These are phyloP conservation scores for Fusarium buharicum DNA, from an alignment of 2,329 filamentous ascomycete species.

Conservation along the genomic window DNA sequence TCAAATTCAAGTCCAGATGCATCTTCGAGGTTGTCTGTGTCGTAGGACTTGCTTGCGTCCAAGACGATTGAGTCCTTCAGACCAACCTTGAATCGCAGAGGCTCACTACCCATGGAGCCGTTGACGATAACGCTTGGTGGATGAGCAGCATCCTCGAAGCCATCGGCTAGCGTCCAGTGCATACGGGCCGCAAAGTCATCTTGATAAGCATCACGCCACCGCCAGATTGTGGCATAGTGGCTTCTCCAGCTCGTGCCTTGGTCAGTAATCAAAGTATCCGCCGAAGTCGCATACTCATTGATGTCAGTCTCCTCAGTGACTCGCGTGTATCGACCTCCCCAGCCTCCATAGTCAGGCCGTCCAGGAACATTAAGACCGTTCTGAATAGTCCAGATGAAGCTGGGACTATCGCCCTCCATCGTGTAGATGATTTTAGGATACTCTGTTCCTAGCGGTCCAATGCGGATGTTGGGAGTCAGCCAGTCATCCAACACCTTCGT, in stretches of 20 bases:
- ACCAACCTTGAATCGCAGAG: not conserved
- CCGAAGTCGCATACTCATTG: constrained; percentile 14
- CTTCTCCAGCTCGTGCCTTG: constrained; percentile 3
- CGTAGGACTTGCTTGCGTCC: constrained; percentile 2
- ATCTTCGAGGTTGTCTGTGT: not conserved
- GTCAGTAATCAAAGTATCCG: not conserved
- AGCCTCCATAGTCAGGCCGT: constrained; percentile 8
- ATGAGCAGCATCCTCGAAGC: not conserved
- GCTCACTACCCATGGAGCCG: not conserved
- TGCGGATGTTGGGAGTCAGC: constrained; percentile 14
- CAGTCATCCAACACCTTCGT: constrained; percentile 4
- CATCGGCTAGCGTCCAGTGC: constrained; percentile 8
- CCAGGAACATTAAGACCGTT: constrained; percentile 15
- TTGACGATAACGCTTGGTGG: constrained; percentile 6
- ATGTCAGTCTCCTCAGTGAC: constrained; percentile 4
- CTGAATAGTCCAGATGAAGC: constrained; percentile 10
- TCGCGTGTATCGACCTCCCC: constrained; percentile 15
- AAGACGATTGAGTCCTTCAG: not conserved
- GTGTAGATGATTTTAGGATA: constrained; percentile 7
- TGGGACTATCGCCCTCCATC: constrained; percentile 15
- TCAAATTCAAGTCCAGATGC: not conserved
- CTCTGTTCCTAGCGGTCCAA: not conserved
- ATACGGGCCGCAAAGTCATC: constrained; percentile 23
- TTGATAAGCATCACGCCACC: constrained; percentile 23
- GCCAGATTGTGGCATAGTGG: constrained; percentile 15